Evolutionary conservation across 371 early-diverging fungal genomes (phyloP).

Genomic region (Mucor mucedo): DNA sequence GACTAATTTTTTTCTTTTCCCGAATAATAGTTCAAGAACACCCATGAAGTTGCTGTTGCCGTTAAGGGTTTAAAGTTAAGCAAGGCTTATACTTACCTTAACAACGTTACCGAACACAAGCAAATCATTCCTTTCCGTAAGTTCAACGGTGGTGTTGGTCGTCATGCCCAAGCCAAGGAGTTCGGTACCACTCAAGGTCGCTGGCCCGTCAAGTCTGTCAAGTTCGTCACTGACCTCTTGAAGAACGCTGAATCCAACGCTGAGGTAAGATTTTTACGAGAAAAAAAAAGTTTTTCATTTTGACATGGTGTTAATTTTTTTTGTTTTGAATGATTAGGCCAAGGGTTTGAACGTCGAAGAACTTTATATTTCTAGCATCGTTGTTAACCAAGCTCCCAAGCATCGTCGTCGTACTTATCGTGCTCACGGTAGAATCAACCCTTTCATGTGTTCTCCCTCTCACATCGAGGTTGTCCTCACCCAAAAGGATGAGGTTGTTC

Average conservation of each 20-base stretch:
- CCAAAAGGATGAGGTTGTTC: conserved; percentile 82
- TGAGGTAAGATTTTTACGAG: conserved; percentile 54
- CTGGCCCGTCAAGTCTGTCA: conserved; percentile 99
- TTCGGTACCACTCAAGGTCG: conserved; percentile 95
- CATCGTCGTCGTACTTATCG: conserved; percentile 97
- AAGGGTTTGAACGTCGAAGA: conserved; percentile 91
- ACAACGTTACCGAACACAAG: conserved; percentile 96
- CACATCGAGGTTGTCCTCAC: conserved; percentile 94
- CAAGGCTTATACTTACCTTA: conserved; percentile 95
- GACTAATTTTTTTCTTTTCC: neutral
- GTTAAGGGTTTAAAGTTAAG: conserved; percentile 92
- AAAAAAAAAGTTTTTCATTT: neutral
- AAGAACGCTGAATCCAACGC: conserved; percentile 99
- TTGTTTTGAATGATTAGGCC: conserved; percentile 46
- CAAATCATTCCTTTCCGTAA: conserved; percentile 98
- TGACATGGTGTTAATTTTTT: neutral
- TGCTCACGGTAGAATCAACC: conserved; percentile 95
- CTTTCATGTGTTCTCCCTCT: conserved; percentile 97
- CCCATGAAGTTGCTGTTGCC: conserved; percentile 96
- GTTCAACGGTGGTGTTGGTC: conserved; percentile 98
- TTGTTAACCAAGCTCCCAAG: conserved; percentile 98
- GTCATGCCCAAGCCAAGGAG: conserved; percentile 97
- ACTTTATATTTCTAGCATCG: conserved; percentile 91
- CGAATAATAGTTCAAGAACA: conserved; percentile 85
- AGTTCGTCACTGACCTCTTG: conserved; percentile 92